phyloP scores from a whole-genome alignment of 1,284 basidiomycete species.

The Pyrrhoderma noxium region DNA sequence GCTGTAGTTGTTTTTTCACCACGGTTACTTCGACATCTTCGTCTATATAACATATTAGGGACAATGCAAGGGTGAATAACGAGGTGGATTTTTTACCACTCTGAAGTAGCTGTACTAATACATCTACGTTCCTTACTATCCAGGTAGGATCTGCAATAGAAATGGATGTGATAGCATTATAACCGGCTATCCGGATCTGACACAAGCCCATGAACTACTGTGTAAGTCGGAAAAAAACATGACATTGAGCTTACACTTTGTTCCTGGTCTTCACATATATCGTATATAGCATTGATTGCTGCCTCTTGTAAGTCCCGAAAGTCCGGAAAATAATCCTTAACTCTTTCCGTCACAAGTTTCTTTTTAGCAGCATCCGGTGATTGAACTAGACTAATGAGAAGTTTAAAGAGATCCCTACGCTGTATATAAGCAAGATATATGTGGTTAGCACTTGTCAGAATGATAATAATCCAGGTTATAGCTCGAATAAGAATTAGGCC shows the following conservation, averaged over 20 bases:
- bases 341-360: constrained; percentile 48
- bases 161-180: constrained; percentile 53
- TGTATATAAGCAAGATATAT: constrained; percentile 16
- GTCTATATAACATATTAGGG: constrained; percentile 33
- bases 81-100: constrained; percentile 41
- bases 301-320: constrained; percentile 65
- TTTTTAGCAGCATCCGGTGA: constrained; percentile 37
- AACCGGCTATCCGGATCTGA: constrained; percentile 64
- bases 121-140: constrained; percentile 65
- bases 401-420: constrained; percentile 31
- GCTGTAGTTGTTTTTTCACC: constrained; percentile 50
- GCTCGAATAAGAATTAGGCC: no score
- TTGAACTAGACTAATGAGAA: constrained; percentile 32
- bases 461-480: no score
- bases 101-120: constrained; percentile 65
- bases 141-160: constrained; percentile 51
- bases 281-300: constrained; percentile 65
- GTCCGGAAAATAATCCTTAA: constrained; percentile 52
- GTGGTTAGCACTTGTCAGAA: no score
- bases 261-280: constrained; percentile 64
- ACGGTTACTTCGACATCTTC: constrained; percentile 56
- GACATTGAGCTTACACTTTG: constrained; percentile 32
- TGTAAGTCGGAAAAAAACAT: constrained; percentile 2
- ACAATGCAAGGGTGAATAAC: constrained; percentile 3
- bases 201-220: constrained; percentile 11